These are phyloP conservation scores for Populus hybrid DNA, from an alignment of 441 rosid genomes.

Conservation along the genomic window DNA sequence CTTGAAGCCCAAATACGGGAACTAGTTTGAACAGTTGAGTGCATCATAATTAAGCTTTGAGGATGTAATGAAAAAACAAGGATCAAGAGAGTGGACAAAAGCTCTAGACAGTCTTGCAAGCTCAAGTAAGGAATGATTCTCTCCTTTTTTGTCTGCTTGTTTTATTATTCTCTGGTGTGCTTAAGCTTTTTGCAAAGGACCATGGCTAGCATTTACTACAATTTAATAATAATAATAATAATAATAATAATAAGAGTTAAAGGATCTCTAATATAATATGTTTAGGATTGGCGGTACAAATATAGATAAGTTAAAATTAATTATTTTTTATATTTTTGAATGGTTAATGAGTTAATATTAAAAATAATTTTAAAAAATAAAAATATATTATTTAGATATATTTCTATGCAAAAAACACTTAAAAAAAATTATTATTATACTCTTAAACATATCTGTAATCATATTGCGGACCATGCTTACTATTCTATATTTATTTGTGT, in stretches of 20 bases:
- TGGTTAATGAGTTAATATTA: too few relatives aligned
- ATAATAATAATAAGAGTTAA: not conserved
- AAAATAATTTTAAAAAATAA: too few relatives aligned
- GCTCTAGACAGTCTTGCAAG: slow-evolving; percentile 27
- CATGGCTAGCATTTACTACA: not conserved
- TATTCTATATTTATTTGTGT: not conserved
- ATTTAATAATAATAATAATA: not conserved
- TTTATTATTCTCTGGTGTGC: not conserved
- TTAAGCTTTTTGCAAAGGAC: not conserved
- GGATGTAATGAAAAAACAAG: slow-evolving; percentile 1
- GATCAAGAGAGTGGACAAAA: slow-evolving; percentile 3
- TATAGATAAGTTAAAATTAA: too few relatives aligned
- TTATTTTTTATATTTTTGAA: too few relatives aligned
- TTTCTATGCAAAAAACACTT: too few relatives aligned
- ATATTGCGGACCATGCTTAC: not conserved
- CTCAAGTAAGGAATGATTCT: slow-evolving; percentile 46
- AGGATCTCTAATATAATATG: too few relatives aligned
- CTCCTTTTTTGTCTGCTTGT: not conserved
- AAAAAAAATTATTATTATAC: too few relatives aligned
- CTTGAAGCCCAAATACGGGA: slow-evolving; percentile 6
- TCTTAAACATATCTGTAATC: too few relatives aligned
- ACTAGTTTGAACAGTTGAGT: slow-evolving; percentile 7
- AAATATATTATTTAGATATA: too few relatives aligned
- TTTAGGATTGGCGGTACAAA: too few relatives aligned
- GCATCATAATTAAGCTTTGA: not conserved